Conservation (phyloP, 2,329 filamentous ascomycete genomes). For the Plectosphaerella plurivora region DNA sequence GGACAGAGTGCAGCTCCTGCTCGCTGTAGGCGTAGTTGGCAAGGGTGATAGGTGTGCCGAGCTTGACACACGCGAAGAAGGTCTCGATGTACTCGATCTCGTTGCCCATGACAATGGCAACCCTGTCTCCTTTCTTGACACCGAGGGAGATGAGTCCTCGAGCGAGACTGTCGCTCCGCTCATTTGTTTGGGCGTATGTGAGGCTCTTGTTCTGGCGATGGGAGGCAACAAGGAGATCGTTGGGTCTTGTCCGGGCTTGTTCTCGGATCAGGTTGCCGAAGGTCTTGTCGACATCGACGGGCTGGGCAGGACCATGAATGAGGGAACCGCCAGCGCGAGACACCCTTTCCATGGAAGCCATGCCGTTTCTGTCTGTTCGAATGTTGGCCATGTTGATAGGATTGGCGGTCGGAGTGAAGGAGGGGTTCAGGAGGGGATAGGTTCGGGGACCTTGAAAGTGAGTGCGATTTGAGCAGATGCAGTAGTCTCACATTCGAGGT, state of each 20-base stretch:
- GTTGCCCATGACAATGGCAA: slow-evolving; percentile 1
- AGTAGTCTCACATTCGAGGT: too few relatives aligned
- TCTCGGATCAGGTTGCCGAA: not conserved
- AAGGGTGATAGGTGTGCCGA: not conserved
- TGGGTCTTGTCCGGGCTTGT: not conserved
- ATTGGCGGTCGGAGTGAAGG: not conserved
- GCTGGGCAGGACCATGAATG: not conserved
- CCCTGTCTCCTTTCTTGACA: not conserved
- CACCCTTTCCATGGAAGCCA: not conserved
- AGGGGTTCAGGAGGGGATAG: not conserved
- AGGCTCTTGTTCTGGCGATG: not conserved
- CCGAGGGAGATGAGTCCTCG: not conserved
- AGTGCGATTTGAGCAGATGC: not conserved
- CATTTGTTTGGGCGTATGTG: not conserved
- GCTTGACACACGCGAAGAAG: slow-evolving; percentile 1
- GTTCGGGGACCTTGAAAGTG: not conserved
- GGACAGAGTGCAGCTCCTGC: not conserved
- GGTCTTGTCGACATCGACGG: not conserved
- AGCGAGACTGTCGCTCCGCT: not conserved
- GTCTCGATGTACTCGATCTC: not conserved
- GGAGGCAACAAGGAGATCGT: not conserved
- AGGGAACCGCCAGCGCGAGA: not conserved
- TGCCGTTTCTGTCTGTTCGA: not conserved
- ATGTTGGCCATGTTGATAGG: not conserved
- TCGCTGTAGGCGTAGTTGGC: slow-evolving; percentile 1